Conservation (phyloP, 1,284 basidiomycete species). For the Pyrrhoderma noxium region DNA sequence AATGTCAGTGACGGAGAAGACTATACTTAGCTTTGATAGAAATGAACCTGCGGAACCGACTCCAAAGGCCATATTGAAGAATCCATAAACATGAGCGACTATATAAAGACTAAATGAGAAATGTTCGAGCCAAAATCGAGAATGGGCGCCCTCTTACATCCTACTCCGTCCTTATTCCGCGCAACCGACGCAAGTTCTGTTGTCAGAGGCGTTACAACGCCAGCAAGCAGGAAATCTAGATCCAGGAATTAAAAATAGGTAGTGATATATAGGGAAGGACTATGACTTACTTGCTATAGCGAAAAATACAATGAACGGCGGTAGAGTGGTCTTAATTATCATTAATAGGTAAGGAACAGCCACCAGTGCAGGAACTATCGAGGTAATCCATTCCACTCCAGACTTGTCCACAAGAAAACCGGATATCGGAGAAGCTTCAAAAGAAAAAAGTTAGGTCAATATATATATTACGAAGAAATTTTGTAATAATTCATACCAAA, state of each 20-base stretch:
- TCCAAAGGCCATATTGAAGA: slow-evolving; percentile 63
- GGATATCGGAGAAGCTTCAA: slow-evolving; percentile 49
- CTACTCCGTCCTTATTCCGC: slow-evolving; percentile 48
- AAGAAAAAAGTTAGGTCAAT: slow-evolving; percentile 11
- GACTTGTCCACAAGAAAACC: slow-evolving; percentile 55
- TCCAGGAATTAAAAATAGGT: neutral
- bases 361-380: slow-evolving; percentile 42
- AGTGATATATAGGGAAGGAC: slow-evolving; percentile 12
- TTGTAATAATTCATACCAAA: slow-evolving; percentile 39
- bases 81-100: slow-evolving; percentile 63
- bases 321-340: slow-evolving; percentile 43
- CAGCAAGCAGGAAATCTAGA: slow-evolving; percentile 53
- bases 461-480: neutral
- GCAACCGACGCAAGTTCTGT: slow-evolving; percentile 58
- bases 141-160: slow-evolving; percentile 44
- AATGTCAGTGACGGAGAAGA: slow-evolving; percentile 12
- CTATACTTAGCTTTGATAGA: neutral
- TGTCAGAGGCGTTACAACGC: slow-evolving; percentile 50
- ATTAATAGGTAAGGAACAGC: slow-evolving; percentile 65
- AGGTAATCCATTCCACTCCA: slow-evolving; percentile 54
- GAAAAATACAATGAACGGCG: slow-evolving; percentile 55
- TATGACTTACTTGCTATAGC: slow-evolving; percentile 50
- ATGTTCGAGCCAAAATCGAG: neutral
- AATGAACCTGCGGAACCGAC: slow-evolving; percentile 46
- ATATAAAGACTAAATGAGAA: neutral